phyloP scores from a whole-genome alignment of 2,329 filamentous ascomycete species.

The Hirsutella thompsonii region DNA sequence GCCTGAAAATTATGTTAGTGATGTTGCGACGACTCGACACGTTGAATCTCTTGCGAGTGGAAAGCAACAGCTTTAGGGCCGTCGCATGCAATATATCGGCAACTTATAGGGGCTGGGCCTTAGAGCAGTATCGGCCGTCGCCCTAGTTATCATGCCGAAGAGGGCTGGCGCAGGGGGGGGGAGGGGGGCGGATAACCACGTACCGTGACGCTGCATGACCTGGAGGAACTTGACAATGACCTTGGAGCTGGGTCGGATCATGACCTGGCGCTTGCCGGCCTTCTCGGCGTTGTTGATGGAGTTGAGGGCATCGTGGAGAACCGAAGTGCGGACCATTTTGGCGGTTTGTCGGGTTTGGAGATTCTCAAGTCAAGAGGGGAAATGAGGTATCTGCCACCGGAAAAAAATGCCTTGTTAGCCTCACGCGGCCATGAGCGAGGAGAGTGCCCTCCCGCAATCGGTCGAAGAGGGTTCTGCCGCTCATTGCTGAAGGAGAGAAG shows the following conservation, averaged over 20 bases:
- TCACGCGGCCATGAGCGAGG: constrained; percentile 49
- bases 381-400: constrained; percentile 50
- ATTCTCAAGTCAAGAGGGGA: constrained; percentile 64
- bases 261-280: constrained; percentile 96
- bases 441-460: constrained; percentile 53
- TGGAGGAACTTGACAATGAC: constrained; percentile 99
- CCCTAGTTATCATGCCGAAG: constrained; percentile 99
- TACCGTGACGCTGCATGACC: constrained; percentile 99
- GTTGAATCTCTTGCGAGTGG: constrained; percentile 30
- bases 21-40: constrained; percentile 91
- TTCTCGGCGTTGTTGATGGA: constrained; percentile 99
- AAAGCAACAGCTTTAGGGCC: constrained; percentile 66
- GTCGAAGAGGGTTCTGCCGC: constrained; percentile 57
- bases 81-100: constrained; percentile 79
- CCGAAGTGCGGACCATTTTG: constrained; percentile 98
- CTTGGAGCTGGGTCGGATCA: constrained; percentile 98
- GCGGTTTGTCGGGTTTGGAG: constrained; percentile 45
- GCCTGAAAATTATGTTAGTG: constrained; percentile 52
- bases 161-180: constrained; percentile 7
- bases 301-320: constrained; percentile 98
- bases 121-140: constrained; percentile 66
- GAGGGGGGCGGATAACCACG: constrained; percentile 25
- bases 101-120: constrained; percentile 99
- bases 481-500: constrained; percentile 50
- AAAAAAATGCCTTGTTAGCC: constrained; percentile 47